phyloP scores from a whole-genome alignment of 164 flowering plant genomes.

The Stephania cephalantha region DNA sequence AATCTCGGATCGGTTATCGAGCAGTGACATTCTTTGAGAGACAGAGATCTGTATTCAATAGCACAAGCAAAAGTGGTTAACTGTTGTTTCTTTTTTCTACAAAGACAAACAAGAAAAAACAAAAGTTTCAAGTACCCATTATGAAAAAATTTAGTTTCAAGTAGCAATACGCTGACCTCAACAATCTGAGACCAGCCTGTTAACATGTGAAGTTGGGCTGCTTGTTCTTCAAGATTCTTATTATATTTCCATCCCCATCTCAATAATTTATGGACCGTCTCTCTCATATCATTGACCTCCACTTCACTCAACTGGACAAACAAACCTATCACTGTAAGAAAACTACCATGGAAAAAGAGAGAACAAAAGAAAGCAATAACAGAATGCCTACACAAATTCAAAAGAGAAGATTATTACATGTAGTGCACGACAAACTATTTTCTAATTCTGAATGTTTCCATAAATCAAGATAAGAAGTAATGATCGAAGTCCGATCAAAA shows the following conservation, averaged over 20 bases:
- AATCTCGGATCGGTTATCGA: constrained; percentile 64
- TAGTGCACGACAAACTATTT: background rate
- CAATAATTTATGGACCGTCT: constrained; percentile 61
- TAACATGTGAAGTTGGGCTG: constrained; percentile 96
- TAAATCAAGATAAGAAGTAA: background rate
- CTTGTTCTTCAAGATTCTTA: constrained; percentile 96
- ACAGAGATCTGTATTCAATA: constrained; percentile 51
- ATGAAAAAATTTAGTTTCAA: background rate
- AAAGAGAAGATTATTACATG: background rate
- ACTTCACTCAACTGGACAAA: constrained; percentile 53
- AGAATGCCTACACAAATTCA: background rate
- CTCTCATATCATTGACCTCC: constrained; percentile 65
- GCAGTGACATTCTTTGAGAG: constrained; percentile 60
- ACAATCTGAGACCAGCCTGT: constrained; percentile 94
- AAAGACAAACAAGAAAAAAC: background rate
- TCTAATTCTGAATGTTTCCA: background rate
- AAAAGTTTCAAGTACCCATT: background rate
- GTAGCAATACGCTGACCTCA: constrained; percentile 49
- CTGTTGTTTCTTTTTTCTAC: too few relatives aligned
- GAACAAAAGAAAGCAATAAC: constrained; percentile 12
- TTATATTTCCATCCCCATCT: constrained; percentile 96
- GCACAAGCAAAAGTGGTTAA: background rate
- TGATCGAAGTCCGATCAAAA: too few relatives aligned
- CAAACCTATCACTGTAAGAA: too few relatives aligned
- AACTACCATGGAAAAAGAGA: background rate